Percentiles rank a stretch among this genome's conserved stretches.
phyloP scores from a whole-genome alignment of 768 basidiomycete genomes.

The Hebeloma cylindrosporum region DNA sequence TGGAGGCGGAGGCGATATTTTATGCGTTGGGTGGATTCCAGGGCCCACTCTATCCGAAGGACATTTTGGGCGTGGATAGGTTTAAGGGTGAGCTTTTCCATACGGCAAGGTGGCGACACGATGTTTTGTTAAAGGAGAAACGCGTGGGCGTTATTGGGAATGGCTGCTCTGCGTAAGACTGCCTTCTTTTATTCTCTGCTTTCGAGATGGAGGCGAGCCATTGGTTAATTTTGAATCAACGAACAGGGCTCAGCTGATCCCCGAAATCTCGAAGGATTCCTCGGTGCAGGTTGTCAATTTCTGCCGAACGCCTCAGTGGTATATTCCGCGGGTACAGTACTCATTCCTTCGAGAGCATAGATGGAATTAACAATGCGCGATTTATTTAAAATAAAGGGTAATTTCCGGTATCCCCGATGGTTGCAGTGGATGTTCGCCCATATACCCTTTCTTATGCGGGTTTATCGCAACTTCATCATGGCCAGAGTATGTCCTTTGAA shows the following conservation, averaged over 20 bases:
- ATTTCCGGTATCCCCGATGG: conserved; percentile 42
- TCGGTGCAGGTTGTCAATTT: conserved; percentile 56
- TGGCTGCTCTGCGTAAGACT: conserved; percentile 59
- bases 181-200: conserved; percentile 17
- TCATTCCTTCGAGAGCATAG: background rate
- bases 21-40: conserved; percentile 54
- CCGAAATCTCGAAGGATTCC: conserved; percentile 48
- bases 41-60: conserved; percentile 43
- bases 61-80: conserved; percentile 40
- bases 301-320: conserved; percentile 62
- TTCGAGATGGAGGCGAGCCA: conserved; percentile 5
- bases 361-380: background rate
- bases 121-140: conserved; percentile 50
- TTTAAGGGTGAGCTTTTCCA: conserved; percentile 57
- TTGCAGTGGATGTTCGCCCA: conserved; percentile 55
- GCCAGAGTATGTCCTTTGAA: conserved; percentile 38
- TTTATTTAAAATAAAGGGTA: conserved; percentile 26
- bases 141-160: conserved; percentile 63
- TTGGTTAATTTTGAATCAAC: conserved; percentile 2
- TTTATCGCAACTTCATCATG: conserved; percentile 50
- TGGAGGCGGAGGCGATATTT: conserved; percentile 46
- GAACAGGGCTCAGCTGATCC: conserved; percentile 62
- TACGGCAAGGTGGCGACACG: conserved; percentile 55
- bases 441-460: conserved; percentile 49
- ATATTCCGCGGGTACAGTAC: conserved; percentile 45